Evolutionary conservation across 805 yeast species (phyloP), one percentile per base, ranked within the genome.

Genomic region (Pichia paraexigua): DNA sequence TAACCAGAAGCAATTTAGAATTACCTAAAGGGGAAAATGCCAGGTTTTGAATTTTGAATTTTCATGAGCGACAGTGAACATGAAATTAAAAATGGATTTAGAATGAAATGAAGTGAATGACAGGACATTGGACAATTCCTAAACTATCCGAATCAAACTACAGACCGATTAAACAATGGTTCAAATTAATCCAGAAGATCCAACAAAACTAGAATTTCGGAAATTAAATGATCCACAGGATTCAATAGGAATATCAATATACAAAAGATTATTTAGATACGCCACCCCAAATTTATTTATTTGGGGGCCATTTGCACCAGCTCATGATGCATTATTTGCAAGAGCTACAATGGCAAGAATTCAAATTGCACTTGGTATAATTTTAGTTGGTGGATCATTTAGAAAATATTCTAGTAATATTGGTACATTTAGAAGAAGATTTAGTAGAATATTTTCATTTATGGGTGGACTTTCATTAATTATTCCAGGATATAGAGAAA

Each of bases 241-340:
- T 46, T 39, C 64, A 18, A 25, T 49, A 25, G 49, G 57, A 28
- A 49, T 46, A 27, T 54, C 54, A 1, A n/a, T 46, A n/a, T 53
- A 52, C 44, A 64, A 65, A 42, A 55, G 53, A 24, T 52, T 52
- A 35, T 63, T 59, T 51, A 53, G 69, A 39, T 65, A 63, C 47
- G 56, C 68, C 12, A 47, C 61, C 5, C 67, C 68, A 20, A 58
- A 60, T 27, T 53, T 66, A 17, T 50, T 59, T 20, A 45, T 67
- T 10, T 64, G 65, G 63, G 70, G 70, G 3, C 68, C 71, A 1
- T 50, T 67, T 28, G 68, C 66, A 10, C 71, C 71, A 2, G 68
- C 71, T 8, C 68, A 65, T 40, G 72, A 68, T 56, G 64, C 66
- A 12, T 45, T 60, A 21, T 21, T 54, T 2, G 56, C 65, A 25